Conservation (phyloP, 805 yeast genomes). For the Ogataea naganishii region DNA sequence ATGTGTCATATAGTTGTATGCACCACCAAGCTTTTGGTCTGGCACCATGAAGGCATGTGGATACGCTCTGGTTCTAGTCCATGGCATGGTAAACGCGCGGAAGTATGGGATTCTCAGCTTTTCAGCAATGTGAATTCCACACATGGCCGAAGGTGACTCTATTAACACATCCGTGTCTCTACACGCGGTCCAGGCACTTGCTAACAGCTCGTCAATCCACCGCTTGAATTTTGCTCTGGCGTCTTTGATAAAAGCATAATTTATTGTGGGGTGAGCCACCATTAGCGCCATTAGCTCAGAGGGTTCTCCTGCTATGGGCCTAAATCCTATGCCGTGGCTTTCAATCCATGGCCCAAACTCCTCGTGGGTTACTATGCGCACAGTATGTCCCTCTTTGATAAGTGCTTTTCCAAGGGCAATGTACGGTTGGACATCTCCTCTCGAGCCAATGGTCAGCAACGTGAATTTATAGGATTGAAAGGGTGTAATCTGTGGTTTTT, state of each 20-base stretch:
- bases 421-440: slow-evolving; percentile 97
- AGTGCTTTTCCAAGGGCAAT: slow-evolving; percentile 82
- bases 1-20: slow-evolving; percentile 87
- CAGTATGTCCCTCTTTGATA: slow-evolving; percentile 71
- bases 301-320: slow-evolving; percentile 84
- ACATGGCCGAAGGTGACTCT: slow-evolving; percentile 96
- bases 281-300: slow-evolving; percentile 84
- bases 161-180: slow-evolving; percentile 74
- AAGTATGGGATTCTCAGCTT: slow-evolving; percentile 83
- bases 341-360: slow-evolving; percentile 77
- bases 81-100: slow-evolving; percentile 97
- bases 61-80: slow-evolving; percentile 93
- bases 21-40: slow-evolving; percentile 86
- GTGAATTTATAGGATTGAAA: slow-evolving; percentile 49
- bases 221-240: slow-evolving; percentile 71
- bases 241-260: slow-evolving; percentile 73
- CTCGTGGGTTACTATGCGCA: slow-evolving; percentile 75
- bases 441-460: slow-evolving; percentile 81
- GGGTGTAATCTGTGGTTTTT: slow-evolving; percentile 40
- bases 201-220: slow-evolving; percentile 73
- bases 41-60: slow-evolving; percentile 97
- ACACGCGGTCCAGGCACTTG: slow-evolving; percentile 81
- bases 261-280: slow-evolving; percentile 86
- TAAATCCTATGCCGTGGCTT: slow-evolving; percentile 58
- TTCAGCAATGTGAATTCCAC: slow-evolving; percentile 92